A percentile compares a stretch with the other conserved stretches of the same genome.
These are phyloP conservation scores for Penicillium egyptiacum DNA, from an alignment of 495 filamentous ascomycete genomes.

Conservation along the genomic window DNA sequence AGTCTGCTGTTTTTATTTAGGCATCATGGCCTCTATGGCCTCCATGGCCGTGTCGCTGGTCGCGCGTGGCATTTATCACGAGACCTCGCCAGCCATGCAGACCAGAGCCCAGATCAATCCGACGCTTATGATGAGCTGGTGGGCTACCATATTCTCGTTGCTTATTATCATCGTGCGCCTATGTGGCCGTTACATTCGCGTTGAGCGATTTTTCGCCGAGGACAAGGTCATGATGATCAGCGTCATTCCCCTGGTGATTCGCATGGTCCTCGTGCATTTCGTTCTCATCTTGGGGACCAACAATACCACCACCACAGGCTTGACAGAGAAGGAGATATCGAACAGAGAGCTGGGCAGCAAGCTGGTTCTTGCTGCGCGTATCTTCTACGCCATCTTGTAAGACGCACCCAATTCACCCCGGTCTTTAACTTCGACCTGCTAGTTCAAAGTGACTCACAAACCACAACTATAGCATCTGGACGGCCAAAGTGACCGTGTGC, in stretches of 20 bases:
- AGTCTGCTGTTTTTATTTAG: neutral
- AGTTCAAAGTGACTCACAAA: neutral
- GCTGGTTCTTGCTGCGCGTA: slow-evolving; percentile 52
- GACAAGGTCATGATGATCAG: slow-evolving; percentile 82
- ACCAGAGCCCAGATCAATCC: slow-evolving; percentile 61
- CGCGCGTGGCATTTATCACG: slow-evolving; percentile 26
- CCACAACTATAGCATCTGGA: slow-evolving; percentile 71
- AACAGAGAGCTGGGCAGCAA: slow-evolving; percentile 51
- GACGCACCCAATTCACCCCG: slow-evolving; percentile 18
- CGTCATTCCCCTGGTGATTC: slow-evolving; percentile 73
- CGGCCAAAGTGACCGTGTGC: slow-evolving; percentile 83
- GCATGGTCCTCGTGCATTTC: slow-evolving; percentile 86
- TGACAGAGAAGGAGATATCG: slow-evolving; percentile 43
- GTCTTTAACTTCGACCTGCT: neutral
- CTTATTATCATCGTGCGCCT: slow-evolving; percentile 77
- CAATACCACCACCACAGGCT: slow-evolving; percentile 54
- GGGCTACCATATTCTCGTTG: slow-evolving; percentile 82
- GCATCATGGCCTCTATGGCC: slow-evolving; percentile 21
- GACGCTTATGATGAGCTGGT: slow-evolving; percentile 88
- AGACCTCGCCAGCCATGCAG: slow-evolving; percentile 58
- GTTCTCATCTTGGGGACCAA: slow-evolving; percentile 87
- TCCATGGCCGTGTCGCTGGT: slow-evolving; percentile 15
- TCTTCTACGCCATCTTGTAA: slow-evolving; percentile 60
- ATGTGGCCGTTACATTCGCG: slow-evolving; percentile 74
- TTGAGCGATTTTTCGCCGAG: slow-evolving; percentile 78